phyloP scores from a whole-genome alignment of 331 rosid species.

The Pyracantha coccinea region DNA sequence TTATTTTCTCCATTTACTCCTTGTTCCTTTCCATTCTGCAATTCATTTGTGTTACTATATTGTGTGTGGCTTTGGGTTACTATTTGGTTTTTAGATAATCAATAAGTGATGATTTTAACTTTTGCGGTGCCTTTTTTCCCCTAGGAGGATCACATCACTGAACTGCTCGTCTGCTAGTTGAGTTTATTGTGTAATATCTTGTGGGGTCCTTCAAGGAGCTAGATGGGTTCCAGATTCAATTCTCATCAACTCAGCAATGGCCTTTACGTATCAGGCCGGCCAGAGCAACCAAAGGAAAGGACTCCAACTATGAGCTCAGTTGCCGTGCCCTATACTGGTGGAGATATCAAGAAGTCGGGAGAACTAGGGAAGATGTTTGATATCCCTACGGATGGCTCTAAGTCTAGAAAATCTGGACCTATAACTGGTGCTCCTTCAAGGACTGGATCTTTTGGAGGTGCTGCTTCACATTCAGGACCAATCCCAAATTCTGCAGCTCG shows the following conservation, averaged over 20 bases:
- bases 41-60: not conserved
- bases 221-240: constrained; percentile 96
- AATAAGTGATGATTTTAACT: not conserved
- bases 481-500: constrained; percentile 68
- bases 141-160: not conserved
- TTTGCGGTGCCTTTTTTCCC: not conserved
- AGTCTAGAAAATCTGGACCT: constrained; percentile 94
- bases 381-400: constrained; percentile 80
- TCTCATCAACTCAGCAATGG: constrained; percentile 99
- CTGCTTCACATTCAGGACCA: constrained; percentile 91
- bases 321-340: constrained; percentile 94
- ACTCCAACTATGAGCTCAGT: constrained; percentile 91
- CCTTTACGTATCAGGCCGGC: constrained; percentile 94
- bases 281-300: constrained; percentile 96
- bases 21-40: not conserved
- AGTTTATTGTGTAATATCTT: not conserved
- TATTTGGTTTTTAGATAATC: not conserved
- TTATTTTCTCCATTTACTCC: too few relatives aligned
- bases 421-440: constrained; percentile 67
- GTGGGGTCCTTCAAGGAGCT: constrained; percentile 21
- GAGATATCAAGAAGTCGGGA: constrained; percentile 92
- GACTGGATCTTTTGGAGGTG: constrained; percentile 87
- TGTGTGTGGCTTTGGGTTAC: not conserved
- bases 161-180: not conserved
- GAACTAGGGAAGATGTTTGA: constrained; percentile 97